A percentile compares a stretch with the other conserved stretches of the same genome.
phyloP scores from a whole-genome alignment of 495 filamentous ascomycete species.

The Astrothelium macrocarpum region DNA sequence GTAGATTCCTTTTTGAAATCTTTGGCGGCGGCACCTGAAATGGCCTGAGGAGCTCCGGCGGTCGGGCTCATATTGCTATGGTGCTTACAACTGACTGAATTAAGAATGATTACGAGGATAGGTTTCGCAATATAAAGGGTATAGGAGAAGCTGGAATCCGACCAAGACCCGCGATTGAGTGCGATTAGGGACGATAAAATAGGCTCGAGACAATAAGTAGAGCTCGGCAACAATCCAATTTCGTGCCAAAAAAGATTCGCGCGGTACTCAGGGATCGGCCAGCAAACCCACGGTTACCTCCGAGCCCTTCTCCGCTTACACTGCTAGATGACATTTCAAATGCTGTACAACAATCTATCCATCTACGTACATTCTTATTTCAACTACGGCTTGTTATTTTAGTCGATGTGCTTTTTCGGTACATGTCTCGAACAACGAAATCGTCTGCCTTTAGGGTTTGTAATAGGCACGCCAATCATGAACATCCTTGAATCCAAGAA shows the following conservation, averaged over 20 bases:
- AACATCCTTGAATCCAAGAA: constrained; percentile 48
- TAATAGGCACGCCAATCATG: constrained; percentile 45
- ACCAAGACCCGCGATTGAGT: not conserved
- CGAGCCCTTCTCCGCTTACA: not conserved
- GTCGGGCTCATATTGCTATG: not conserved
- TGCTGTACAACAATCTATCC: no score
- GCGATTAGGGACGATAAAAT: not conserved
- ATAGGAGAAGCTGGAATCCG: not conserved
- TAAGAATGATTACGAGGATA: not conserved
- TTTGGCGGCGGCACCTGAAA: constrained; percentile 33
- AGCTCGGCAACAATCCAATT: not conserved
- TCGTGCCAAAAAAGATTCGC: not conserved
- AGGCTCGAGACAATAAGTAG: not conserved
- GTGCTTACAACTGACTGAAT: not conserved
- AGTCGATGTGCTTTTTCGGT: no score
- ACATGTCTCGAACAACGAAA: no score
- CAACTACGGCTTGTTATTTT: no score
- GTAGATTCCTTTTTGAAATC: constrained; percentile 81
- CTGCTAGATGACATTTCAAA: no score
- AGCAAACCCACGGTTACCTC: not conserved
- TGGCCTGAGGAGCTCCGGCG: not conserved
- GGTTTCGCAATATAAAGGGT: not conserved
- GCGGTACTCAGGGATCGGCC: not conserved
- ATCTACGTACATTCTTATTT: not conserved
- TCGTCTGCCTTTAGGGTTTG: constrained; percentile 13